Base-by-base conservation (phyloP, 495 filamentous ascomycete species). In the Penicillium waksmanii region DNA sequence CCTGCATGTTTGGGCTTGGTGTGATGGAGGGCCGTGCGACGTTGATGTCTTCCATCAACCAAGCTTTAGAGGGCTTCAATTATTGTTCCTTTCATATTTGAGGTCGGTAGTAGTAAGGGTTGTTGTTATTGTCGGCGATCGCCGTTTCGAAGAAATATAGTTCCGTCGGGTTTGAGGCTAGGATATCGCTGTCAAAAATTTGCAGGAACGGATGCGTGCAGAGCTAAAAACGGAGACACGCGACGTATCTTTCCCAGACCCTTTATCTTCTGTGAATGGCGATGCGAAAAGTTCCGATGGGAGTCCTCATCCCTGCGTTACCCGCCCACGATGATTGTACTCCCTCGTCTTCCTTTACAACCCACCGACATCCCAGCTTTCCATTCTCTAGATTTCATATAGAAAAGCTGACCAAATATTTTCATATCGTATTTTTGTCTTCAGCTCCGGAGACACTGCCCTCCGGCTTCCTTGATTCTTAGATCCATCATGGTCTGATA, bases 1-100 rank as follows among this genome's bases (percentile, higher is more conserved):
- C 46, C 23, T 27, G 46, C 46, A 48, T 48, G 21, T 12, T 27
- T 3, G 3, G 11, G 11, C 46, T 23, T 12, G 21, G 10, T 9
- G 21, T 10, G 46, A 6, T 48, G 46, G 46, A 25, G 46, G 46
- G 46, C 46, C 46, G 46, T 48, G 46, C 46, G 19, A 48, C 9
- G 4, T 48, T 27, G 9, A 23, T 11, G 46, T 48, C 4, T 27
- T 31, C 43, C 43, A 23, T 12, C 17, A 19, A 46, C 23, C 5
- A 2, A 18, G 17, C 2, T 46, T 23, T 0, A 31, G 6, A 31
- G 6, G 27, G 27, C 27, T 31, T 31, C 27, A 23, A 23, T 23
- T 23, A 23, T 23, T 23, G 23, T 3, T 23, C 23, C 23, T 23
- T 31, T 1, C 1, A 31, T 31, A 31, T 31, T 8, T 31, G 6